Conservation (phyloP, 2,329 filamentous ascomycete species). For the Orbilia brochopaga region DNA sequence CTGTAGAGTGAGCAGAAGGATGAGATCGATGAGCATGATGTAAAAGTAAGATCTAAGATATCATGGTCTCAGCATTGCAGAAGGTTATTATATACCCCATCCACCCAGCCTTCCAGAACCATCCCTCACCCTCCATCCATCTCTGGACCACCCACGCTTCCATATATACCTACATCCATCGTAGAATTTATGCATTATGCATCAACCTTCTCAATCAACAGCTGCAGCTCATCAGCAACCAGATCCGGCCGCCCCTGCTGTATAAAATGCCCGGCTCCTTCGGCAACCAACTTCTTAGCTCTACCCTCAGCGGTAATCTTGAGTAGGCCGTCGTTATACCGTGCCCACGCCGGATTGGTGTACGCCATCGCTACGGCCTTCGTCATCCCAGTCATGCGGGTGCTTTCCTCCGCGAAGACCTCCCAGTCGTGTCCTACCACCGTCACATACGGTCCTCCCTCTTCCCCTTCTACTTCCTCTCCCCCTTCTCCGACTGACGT, state of each 20-base stretch:
- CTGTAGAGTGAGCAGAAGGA: too few relatives aligned
- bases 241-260: slow-evolving; percentile 64
- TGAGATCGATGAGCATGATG: too few relatives aligned
- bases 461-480: slow-evolving; percentile 37
- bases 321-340: slow-evolving; percentile 64
- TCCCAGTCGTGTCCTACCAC: slow-evolving; percentile 65
- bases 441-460: slow-evolving; percentile 59
- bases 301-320: slow-evolving; percentile 59
- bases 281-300: slow-evolving; percentile 61
- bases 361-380: slow-evolving; percentile 61
- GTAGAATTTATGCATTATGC: too few relatives aligned
- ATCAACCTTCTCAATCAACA: slow-evolving; percentile 20
- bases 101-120: too few relatives aligned
- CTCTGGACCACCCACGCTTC: too few relatives aligned
- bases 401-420: slow-evolving; percentile 62
- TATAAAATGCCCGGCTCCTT: slow-evolving; percentile 64
- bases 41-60: too few relatives aligned
- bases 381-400: slow-evolving; percentile 56
- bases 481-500: neutral
- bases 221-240: slow-evolving; percentile 56
- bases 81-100: too few relatives aligned
- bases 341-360: slow-evolving; percentile 64
- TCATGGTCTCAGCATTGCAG: too few relatives aligned
- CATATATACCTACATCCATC: too few relatives aligned
- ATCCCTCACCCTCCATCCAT: too few relatives aligned